Base-by-base conservation (phyloP, 1,284 basidiomycete genomes). In the Tylopilus orsonianus region DNA sequence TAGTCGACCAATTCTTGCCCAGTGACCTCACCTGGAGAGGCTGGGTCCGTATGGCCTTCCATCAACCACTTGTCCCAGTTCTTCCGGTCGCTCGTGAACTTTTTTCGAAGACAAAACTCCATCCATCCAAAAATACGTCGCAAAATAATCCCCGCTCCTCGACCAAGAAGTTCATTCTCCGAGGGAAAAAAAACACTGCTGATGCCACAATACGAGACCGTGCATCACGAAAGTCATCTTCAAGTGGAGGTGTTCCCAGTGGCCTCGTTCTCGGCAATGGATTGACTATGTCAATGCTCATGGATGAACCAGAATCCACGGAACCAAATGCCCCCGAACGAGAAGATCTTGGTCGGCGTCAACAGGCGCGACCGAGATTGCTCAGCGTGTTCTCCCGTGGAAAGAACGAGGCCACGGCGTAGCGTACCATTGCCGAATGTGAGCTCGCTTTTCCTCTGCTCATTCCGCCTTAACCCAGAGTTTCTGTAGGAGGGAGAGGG, bases 11-110 rank as follows among this genome's bases (percentile, higher is more conserved):
- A 58, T 89, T 88, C 60, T 81, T 89, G 53, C 86, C 87, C 2
- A 85, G 83, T 3, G 80, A 86, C 55, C 81, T 79, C 61, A 83
- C 81, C 41, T 87, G 86, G 86, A 78, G 77, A 61, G 85, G 85
- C 6, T 89, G 86, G 87, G 77, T 93, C 41, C 90, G 87, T 65
- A 83, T 86, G 73, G 90, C 84, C 8, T 85, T 88, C 68, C 81
- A 87, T 49, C 87, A 85, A 58, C 85, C 83, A 20, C 69, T 87
- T 13, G 73, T 88, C 7, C 85, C 86, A 18, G 83, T 88, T 4
- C 71, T 88, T 10, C 84, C 85, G 5, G 84, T 88, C 10, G 85
- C 86, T 16, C 80, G 86, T 55, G 83, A 87, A 67, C 72, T 87
- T 16, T 75, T 88, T 47, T 78, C 83, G 19, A 88, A 89, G 66